Evolutionary conservation across 2,329 filamentous ascomycete genomes (phyloP), one percentile per base, ranked within the genome.

Genomic region (Cladorrhinum sp.): DNA sequence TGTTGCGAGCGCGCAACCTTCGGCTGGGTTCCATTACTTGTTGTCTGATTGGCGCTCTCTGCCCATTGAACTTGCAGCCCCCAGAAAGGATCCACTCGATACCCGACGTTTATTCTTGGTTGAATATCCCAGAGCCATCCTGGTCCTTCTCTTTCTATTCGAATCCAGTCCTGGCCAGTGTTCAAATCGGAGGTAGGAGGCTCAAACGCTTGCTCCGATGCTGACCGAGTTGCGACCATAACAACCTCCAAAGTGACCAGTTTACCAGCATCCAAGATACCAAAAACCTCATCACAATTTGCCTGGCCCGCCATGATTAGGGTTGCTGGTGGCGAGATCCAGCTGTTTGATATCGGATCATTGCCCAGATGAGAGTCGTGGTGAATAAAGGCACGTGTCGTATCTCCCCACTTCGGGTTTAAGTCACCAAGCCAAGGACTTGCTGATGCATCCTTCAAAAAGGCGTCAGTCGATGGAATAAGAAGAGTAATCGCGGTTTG

Each of bases 341-440:
- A n/a, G n/a, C n/a, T n/a, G n/a, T n/a, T n/a, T n/a, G n/a, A n/a
- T n/a, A n/a, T n/a, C n/a, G n/a, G n/a, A n/a, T n/a, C n/a, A n/a
- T n/a, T n/a, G n/a, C n/a, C n/a, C n/a, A 3, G 9, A n/a, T 9
- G 12, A n/a, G n/a, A 3, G 5, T 36, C 33, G 33, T 12, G 4
- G 14, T 58, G 56, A 3, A 42, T n/a, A 20, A 58, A 58, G 24
- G 48, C 28, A 18, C 48, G 56, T 1, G 16, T 58, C 1, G 16
- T 51, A n/a, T 46, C 18, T 20, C 42, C n/a, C 55, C 46, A 14
- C 3, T n/a, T 10, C 23, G 39, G 16, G 51, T 46, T 46, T 16
- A 46, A n/a, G 21, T 60, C 58, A 3, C 53, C 26, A 7, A 60
- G 46, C 58, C 58, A 60, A 18, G 58, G 21, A 20, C 58, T 60